These are phyloP conservation scores for Colletotrichum noveboracense DNA, from an alignment of 2,329 filamentous ascomycete genomes.

Conservation along the genomic window DNA sequence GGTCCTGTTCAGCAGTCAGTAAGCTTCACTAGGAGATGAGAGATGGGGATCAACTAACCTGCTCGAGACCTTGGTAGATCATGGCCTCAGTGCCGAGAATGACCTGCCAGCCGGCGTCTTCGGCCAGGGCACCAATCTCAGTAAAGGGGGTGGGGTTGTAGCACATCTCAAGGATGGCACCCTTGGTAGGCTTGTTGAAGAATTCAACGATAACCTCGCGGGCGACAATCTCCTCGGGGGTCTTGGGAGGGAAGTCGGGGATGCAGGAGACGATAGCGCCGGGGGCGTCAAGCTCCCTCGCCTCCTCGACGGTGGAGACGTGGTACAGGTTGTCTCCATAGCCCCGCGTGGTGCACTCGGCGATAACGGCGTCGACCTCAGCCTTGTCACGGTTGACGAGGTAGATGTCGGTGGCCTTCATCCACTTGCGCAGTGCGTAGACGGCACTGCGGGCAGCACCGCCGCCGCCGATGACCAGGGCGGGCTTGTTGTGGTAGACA, in stretches of 20 bases:
- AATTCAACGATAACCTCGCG: conserved; percentile 59
- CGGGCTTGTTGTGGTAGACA: conserved; percentile 64
- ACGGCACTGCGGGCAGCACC: conserved; percentile 80
- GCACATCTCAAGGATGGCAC: conserved; percentile 81
- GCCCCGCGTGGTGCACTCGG: conserved; percentile 64
- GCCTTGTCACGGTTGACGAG: conserved; percentile 74
- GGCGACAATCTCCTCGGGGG: conserved; percentile 64
- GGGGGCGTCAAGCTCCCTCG: conserved; percentile 59
- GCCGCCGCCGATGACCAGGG: conserved; percentile 77
- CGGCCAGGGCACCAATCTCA: conserved; percentile 65
- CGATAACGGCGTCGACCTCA: conserved; percentile 72
- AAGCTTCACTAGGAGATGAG: not conserved
- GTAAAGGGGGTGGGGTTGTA: conserved; percentile 79
- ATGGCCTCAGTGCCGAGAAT: conserved; percentile 78
- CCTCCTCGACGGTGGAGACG: conserved; percentile 66
- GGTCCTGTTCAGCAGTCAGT: conserved; percentile 35
- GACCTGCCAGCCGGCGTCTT: conserved; percentile 71
- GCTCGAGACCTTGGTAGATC: conserved; percentile 79
- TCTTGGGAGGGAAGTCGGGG: conserved; percentile 76
- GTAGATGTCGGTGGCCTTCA: conserved; percentile 73
- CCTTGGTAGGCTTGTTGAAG: conserved; percentile 57
- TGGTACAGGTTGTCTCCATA: conserved; percentile 67
- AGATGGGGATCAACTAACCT: conserved; percentile 36
- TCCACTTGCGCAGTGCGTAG: conserved; percentile 74
- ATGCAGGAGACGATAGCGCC: conserved; percentile 77